phyloP scores from a whole-genome alignment of 495 filamentous ascomycete species.

The Halenospora varia region DNA sequence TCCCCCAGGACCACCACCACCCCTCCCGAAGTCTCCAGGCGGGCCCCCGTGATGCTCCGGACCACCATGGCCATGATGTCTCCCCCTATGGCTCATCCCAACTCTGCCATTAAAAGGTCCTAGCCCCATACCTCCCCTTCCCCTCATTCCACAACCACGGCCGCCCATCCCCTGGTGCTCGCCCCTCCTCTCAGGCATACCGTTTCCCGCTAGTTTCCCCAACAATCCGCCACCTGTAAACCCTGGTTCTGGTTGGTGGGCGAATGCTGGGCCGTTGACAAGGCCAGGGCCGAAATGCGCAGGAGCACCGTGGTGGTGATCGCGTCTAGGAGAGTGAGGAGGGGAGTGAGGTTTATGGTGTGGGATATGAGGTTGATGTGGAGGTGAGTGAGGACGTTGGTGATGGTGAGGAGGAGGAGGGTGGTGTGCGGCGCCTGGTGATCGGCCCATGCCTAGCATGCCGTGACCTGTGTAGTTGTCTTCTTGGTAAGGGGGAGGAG shows the following conservation, averaged over 20 bases:
- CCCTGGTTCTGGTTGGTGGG: not conserved
- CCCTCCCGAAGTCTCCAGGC: too few species aligned
- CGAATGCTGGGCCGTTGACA: not conserved
- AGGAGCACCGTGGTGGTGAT: too few species aligned
- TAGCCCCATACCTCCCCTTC: not conserved
- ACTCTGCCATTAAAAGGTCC: not conserved
- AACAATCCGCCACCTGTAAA: not conserved
- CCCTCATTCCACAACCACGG: not conserved
- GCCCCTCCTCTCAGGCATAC: not conserved
- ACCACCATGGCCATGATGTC: too few species aligned
- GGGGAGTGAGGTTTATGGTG: not conserved
- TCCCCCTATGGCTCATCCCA: not conserved
- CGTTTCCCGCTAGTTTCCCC: not conserved
- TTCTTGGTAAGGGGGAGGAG: not conserved
- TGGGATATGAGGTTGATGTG: not conserved
- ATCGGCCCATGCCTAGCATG: not conserved
- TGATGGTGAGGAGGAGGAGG: not conserved
- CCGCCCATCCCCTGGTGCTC: not conserved
- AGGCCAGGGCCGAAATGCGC: not conserved
- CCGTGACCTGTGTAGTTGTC: not conserved
- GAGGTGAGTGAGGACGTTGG: not conserved
- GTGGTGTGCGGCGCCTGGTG: too few species aligned
- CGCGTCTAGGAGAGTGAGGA: not conserved
- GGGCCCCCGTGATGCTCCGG: too few species aligned
- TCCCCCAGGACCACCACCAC: too few species aligned